Evolutionary conservation across 768 basidiomycete species (phyloP), one percentile per base, ranked within the genome.

Genomic region (Sarcodon aspratus): DNA sequence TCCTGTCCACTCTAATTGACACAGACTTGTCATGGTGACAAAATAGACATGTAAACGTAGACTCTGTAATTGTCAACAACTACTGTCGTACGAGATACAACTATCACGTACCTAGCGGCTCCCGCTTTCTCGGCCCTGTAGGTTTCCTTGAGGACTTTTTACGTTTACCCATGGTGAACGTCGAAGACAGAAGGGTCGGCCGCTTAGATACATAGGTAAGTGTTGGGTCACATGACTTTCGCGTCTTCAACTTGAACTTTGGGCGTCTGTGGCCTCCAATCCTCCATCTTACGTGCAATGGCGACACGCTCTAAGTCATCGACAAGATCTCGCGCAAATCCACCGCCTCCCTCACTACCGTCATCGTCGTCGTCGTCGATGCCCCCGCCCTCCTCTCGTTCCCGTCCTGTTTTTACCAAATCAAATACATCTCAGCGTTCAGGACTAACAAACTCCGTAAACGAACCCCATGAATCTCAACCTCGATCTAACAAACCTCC

Each of bases 1-100:
- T 92, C 60, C 85, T 74, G 66, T 92, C 89, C 48, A 92, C 68
- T 58, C 86, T 74, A 34, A 92, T 86, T 11, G 82, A 85, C 45
- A 92, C 87, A 17, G 89, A 87, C 61, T 85, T 87, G 63, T 92
- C 86, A 62, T 92, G 89, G 66, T 92, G 82, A 61, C 89, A 92
- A 65, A 88, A 92, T 11, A 92, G 68, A 63, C 89, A 92, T 27
- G 86, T 87, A 62, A 92, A 92, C 34, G 79, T 74, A 9, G 82
- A 85, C 57, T 91, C 89, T 92, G 63, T 31, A 48, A 27, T 10
- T 11, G 46, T 33, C 45, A 37, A 36, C 36, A 36, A 43, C 32
- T 47, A 38, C 31, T 36, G 42, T 21, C 6, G 51, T 38, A n/a
- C 36, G 4, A 56, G 52, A 13, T 5, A 7, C 35, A 9, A 35